Base-by-base conservation (phyloP, 441 rosid genomes). In the Euphorbia celastroides region DNA sequence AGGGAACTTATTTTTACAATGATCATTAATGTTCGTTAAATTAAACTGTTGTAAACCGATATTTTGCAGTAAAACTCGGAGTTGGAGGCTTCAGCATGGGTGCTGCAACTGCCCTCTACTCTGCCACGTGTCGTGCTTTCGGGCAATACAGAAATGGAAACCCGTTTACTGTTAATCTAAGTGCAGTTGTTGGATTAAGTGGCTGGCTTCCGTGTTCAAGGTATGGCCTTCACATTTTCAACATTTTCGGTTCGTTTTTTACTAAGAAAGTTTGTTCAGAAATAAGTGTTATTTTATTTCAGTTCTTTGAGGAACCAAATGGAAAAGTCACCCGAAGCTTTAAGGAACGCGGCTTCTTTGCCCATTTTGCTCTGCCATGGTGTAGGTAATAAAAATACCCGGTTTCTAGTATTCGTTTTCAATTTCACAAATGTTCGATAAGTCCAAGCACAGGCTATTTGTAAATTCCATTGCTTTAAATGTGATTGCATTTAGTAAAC, bases 21-120 rank as follows among this genome's bases (percentile, higher is more conserved):
- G 19, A 55, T 30, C 38, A 3, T 41, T 41, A 36, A 13, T 19
- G 28, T 17, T 50, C n/a, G 2, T 42, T 14, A 64, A 30, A 48
- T 7, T 41, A 7, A 3, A 9, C 12, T 41, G 44, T 36, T 16
- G 26, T 60, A 22, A 68, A 57, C 26, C 41, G 19, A 48, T 72
- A 5, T 60, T 66, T 60, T 57, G 55, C 81, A 92, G 98, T 92
- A 73, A 88, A 92, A 81, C 84, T 92, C 65, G 98, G 96, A 65
- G 70, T 92, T 73, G 98, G 98, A 70, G 98, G 98, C 64, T 92
- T 92, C 87, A 92, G 97, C 74, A 90, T 92, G 93, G 98, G 98
- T 68, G 92, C 96, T 12, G 98, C 89, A 61, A 84, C 89, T 23
- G 78, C 96, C 28, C 84, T 92, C 14, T 86, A 89, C 78, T 86